A percentile compares a stretch with the other conserved stretches of the same genome.
Conservation (phyloP, 2,329 filamentous ascomycete species). For the Pseudogymnoascus sp. region DNA sequence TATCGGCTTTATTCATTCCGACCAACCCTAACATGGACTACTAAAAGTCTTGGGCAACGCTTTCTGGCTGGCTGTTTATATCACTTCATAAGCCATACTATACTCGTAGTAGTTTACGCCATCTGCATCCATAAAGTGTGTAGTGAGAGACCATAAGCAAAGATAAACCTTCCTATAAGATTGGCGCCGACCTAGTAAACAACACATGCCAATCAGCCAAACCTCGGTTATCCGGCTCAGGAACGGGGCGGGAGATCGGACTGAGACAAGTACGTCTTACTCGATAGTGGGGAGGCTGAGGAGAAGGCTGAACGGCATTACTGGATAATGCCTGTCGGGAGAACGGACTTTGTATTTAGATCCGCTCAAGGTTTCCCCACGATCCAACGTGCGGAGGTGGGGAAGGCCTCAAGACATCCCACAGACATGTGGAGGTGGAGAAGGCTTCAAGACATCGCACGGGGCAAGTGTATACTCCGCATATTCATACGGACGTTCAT, state of each 20-base stretch:
- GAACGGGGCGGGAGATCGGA: constrained; percentile 4
- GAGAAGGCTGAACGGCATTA: neutral
- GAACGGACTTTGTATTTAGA: neutral
- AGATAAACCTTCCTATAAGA: neutral
- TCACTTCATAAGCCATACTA: neutral
- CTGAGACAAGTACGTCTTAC: neutral
- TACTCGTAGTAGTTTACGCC: neutral
- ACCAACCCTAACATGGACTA: neutral
- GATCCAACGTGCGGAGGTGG: neutral
- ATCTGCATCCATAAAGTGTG: neutral
- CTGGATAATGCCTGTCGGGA: neutral
- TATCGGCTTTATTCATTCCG: neutral
- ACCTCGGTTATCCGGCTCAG: neutral
- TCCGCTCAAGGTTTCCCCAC: neutral
- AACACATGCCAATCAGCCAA: neutral
- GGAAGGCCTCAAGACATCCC: too few relatives aligned
- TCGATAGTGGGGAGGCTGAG: neutral
- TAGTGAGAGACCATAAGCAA: neutral
- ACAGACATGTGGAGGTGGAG: neutral
- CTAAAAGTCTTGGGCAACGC: neutral
- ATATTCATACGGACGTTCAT: neutral
- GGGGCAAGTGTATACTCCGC: neutral
- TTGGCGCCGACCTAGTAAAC: too few relatives aligned
- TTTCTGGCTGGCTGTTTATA: neutral
- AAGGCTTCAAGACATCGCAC: neutral